Evolutionary conservation across 495 filamentous ascomycete species (phyloP).

Genomic region (Chaetomidium leptoderma): DNA sequence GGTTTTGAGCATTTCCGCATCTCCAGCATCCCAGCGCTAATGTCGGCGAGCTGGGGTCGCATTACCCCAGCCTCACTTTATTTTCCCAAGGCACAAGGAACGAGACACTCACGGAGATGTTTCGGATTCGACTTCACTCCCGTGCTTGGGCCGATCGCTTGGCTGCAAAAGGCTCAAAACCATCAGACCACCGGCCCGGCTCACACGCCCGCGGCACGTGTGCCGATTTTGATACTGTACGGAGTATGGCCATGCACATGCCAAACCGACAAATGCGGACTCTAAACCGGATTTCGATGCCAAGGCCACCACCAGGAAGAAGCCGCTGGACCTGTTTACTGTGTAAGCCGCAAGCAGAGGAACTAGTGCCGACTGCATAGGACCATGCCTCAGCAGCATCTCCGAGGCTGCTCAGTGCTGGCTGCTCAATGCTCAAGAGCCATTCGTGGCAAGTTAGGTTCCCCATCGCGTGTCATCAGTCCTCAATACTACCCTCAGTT

Average conservation of each 20-base stretch:
- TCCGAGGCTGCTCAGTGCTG: neutral
- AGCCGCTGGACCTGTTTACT: neutral
- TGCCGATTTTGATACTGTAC: neutral
- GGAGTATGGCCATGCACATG: too few relatives aligned
- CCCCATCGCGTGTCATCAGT: too few relatives aligned
- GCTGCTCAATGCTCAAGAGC: too few relatives aligned
- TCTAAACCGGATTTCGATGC: neutral
- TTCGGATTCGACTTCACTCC: conserved; percentile 1
- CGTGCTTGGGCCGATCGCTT: neutral
- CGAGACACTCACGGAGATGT: neutral
- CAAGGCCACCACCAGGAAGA: neutral
- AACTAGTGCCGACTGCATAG: neutral
- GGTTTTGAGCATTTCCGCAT: conserved; percentile 3
- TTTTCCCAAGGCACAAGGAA: neutral
- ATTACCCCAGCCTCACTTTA: neutral
- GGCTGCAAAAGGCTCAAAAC: neutral
- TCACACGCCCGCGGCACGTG: neutral
- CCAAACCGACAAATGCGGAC: neutral
- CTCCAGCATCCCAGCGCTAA: neutral
- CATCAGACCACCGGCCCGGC: neutral
- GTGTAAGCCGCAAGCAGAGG: neutral
- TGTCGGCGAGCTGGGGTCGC: neutral
- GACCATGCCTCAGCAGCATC: neutral
- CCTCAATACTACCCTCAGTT: neutral
- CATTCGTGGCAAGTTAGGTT: too few relatives aligned